These are phyloP conservation scores for Eutypa lata DNA, from an alignment of 2,329 filamentous ascomycete species.

Conservation along the genomic window DNA sequence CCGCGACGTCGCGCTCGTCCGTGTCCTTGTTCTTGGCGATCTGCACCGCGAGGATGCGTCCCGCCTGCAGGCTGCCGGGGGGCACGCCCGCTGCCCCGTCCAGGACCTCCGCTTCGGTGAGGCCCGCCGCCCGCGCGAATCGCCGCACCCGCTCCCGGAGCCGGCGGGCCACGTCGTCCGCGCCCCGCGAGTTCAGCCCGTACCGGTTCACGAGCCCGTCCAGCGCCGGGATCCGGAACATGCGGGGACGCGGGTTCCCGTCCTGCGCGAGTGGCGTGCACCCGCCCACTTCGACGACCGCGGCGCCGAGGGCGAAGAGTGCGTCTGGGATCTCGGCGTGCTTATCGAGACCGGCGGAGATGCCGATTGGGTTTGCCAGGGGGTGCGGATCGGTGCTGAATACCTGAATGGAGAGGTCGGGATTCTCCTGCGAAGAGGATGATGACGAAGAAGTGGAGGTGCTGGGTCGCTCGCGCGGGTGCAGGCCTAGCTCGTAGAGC, in stretches of 20 bases:
- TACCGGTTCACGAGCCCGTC: slow-evolving; percentile 94
- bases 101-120: slow-evolving; percentile 71
- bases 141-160: slow-evolving; percentile 74
- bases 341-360: slow-evolving; percentile 95
- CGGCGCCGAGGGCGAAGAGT: slow-evolving; percentile 80
- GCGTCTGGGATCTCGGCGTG: slow-evolving; percentile 83
- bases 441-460: slow-evolving; percentile 32
- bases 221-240: slow-evolving; percentile 81
- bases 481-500: slow-evolving; percentile 70
- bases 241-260: slow-evolving; percentile 82
- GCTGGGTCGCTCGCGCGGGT: slow-evolving; percentile 73
- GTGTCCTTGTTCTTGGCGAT: slow-evolving; percentile 97
- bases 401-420: slow-evolving; percentile 48
- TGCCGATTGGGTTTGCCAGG: slow-evolving; percentile 84
- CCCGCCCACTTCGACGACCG: slow-evolving; percentile 88
- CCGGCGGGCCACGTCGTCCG: slow-evolving; percentile 78
- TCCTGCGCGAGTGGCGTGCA: slow-evolving; percentile 82
- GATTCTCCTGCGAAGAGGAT: slow-evolving; percentile 22
- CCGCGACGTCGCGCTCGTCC: slow-evolving; percentile 77
- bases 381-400: slow-evolving; percentile 60
- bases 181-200: slow-evolving; percentile 88
- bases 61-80: slow-evolving; percentile 73
- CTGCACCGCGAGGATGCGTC: slow-evolving; percentile 82
- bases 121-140: slow-evolving; percentile 69
- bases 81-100: slow-evolving; percentile 75